Conservation (phyloP, 371 early-diverging fungal genomes). For the Mortierella sp. region DNA sequence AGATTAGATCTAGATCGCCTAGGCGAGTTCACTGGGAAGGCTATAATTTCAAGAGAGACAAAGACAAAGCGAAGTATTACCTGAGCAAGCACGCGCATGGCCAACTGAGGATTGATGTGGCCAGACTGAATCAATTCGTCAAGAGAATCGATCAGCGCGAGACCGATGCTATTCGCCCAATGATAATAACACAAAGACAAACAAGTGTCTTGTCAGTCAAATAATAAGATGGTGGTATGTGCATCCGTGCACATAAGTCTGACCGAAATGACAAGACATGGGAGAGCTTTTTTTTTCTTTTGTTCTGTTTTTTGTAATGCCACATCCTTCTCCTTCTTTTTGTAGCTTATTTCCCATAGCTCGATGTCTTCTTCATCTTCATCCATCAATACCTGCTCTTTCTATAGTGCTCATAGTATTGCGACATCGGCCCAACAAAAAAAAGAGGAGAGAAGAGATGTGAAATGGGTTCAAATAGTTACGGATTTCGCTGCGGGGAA, state of each 20-base stretch:
- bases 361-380: not conserved
- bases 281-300: not conserved
- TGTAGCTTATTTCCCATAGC: not conserved
- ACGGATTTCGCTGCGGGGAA: not conserved
- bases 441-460: slow-evolving; percentile 8
- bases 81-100: slow-evolving; percentile 92
- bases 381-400: slow-evolving; percentile 53
- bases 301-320: not conserved
- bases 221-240: not conserved
- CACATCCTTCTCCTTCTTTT: not conserved
- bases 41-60: not conserved
- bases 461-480: not conserved
- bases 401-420: slow-evolving; percentile 79
- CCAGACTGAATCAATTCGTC: slow-evolving; percentile 95
- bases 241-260: not conserved
- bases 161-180: slow-evolving; percentile 77
- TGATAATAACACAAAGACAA: not conserved
- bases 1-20: not conserved
- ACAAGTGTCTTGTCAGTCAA: not conserved
- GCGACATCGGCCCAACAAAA: slow-evolving; percentile 57
- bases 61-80: slow-evolving; percentile 56
- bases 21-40: not conserved
- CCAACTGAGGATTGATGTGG: slow-evolving; percentile 93
- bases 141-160: slow-evolving; percentile 94
- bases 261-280: not conserved